Evolutionary conservation across 768 basidiomycete species (phyloP), one percentile per base, ranked within the genome.

Genomic region (Mycena metata): DNA sequence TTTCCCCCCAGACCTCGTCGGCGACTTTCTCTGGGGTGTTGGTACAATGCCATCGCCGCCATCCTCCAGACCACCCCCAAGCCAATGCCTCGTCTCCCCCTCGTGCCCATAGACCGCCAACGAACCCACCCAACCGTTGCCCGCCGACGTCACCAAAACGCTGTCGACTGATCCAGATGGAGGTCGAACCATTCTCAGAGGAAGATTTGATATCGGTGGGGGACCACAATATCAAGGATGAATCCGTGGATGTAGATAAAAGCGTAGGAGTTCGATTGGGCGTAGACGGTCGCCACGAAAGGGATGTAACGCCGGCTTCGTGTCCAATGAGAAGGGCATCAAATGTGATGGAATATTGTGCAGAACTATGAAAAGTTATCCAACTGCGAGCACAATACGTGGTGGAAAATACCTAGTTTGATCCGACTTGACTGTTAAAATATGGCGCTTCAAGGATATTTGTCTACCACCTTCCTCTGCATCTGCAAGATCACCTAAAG

Each of bases 251-350:
- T 7, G 95, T 92, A 13, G 96, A 96, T n/a, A 99, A 83, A 8
- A 99, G 85, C 0, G 88, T 90, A 5, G 85, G 84, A 1, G 72
- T 70, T 15, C 80, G 36, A 1, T 71, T 50, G 9, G 67, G 41
- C 16, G 61, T 43, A 24, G 75, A 75, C 1, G 91, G 89, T 13
- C 91, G 85, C 96, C 96, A 99, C 39, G 90, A 83, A n/a, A 99
- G 77, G 36, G 91, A 93, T 0, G 97, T 98, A 30, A 99, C 83
- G 30, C 93, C 94, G 8, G 92, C 93, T 81, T 99, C 98, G 74
- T 99, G 98, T n/a, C 98, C 97, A 24, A 99, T 82, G 21, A 99
- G 86, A 12, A 99, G 88, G 1, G 98, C 96, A 74, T 99, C 98
- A 62, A 98, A 95, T 0, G 92, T 94, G 42, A 98, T 87, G 9